These are phyloP conservation scores for Ascochyta lentis DNA, from an alignment of 2,329 filamentous ascomycete species.

Conservation along the genomic window DNA sequence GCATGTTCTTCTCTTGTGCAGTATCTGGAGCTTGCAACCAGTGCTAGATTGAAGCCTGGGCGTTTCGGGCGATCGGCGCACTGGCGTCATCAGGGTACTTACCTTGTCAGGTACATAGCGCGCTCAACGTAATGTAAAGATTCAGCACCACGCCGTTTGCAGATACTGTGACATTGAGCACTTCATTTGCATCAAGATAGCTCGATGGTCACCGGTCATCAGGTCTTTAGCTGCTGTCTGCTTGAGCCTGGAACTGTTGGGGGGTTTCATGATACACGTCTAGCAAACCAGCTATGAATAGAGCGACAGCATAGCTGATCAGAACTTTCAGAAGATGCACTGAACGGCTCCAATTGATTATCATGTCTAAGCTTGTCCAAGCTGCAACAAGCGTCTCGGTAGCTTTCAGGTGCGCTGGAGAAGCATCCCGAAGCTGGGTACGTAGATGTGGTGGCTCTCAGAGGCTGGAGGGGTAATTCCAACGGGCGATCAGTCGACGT, in stretches of 20 bases:
- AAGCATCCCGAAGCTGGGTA: slow-evolving; percentile 3
- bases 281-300: not conserved
- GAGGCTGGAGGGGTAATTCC: slow-evolving; percentile 8
- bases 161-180: slow-evolving; percentile 1
- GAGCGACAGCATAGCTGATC: not conserved
- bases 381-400: not conserved
- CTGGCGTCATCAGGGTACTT: slow-evolving; percentile 19
- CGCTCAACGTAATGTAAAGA: slow-evolving; percentile 16
- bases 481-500: slow-evolving; percentile 8
- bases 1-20: not conserved
- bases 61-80: slow-evolving; percentile 13
- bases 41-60: slow-evolving; percentile 1
- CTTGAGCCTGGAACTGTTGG: not conserved
- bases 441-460: not conserved
- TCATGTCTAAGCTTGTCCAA: not conserved
- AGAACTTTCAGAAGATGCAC: no score
- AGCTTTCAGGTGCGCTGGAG: not conserved
- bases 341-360: not conserved
- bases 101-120: slow-evolving; percentile 18
- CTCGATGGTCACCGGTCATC: not conserved
- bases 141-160: slow-evolving; percentile 11
- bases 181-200: not conserved
- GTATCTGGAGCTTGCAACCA: not conserved
- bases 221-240: not conserved
- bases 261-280: not conserved